A percentile compares a stretch with the other conserved stretches of the same genome.
Conservation (phyloP, 2,329 filamentous ascomycete genomes). For the Neurospora sp. region DNA sequence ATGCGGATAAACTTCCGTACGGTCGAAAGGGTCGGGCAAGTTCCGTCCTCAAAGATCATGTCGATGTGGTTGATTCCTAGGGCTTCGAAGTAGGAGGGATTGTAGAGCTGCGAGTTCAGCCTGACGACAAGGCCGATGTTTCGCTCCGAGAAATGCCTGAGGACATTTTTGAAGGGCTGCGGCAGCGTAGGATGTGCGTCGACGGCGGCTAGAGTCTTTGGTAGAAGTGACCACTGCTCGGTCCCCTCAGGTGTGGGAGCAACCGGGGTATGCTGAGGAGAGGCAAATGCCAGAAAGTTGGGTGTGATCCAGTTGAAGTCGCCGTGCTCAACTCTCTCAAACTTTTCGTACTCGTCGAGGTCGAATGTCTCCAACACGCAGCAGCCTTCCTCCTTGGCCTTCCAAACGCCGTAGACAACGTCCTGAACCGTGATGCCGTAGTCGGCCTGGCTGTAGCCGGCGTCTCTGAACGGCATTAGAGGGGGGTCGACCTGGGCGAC, state of each 20-base stretch:
- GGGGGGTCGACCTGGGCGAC: conserved; percentile 96
- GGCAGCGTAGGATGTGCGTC: conserved; percentile 62
- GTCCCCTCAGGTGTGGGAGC: conserved; percentile 63
- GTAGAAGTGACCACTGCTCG: conserved; percentile 64
- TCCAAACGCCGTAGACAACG: conserved; percentile 97
- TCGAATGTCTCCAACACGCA: conserved; percentile 91
- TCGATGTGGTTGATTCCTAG: conserved; percentile 92
- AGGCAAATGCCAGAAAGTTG: conserved; percentile 91
- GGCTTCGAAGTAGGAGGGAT: conserved; percentile 91
- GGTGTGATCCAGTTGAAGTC: conserved; percentile 99
- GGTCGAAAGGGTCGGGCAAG: conserved; percentile 79
- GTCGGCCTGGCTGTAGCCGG: conserved; percentile 96
- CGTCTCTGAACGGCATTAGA: conserved; percentile 97
- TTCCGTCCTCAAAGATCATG: conserved; percentile 99
- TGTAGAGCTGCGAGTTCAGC: conserved; percentile 92
- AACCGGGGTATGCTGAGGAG: conserved; percentile 74
- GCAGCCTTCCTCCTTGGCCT: conserved; percentile 90
- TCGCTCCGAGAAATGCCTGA: conserved; percentile 77
- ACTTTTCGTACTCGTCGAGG: conserved; percentile 93
- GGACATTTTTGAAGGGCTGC: conserved; percentile 88
- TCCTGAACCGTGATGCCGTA: conserved; percentile 95
- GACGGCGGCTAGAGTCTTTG: conserved; percentile 65
- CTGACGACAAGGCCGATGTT: conserved; percentile 91
- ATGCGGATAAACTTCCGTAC: conserved; percentile 92
- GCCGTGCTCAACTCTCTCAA: conserved; percentile 91